phyloP scores from a whole-genome alignment of 2,329 filamentous ascomycete species.

The Ceratocystis variospora region DNA sequence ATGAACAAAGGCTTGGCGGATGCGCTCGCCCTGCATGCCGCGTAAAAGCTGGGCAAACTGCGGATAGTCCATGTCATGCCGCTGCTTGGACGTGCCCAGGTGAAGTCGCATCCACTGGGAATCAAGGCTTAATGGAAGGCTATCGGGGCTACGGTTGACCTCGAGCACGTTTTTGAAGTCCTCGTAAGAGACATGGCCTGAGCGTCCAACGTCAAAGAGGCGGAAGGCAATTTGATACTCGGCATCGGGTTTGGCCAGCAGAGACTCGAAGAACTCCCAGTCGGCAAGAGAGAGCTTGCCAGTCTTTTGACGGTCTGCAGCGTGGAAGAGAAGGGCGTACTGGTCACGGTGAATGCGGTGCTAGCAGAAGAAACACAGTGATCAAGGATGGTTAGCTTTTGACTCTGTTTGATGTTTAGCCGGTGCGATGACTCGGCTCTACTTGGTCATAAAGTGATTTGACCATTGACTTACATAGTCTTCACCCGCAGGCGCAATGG shows the following conservation, averaged over 20 bases:
- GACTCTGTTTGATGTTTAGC: neutral
- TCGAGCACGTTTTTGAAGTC: slow-evolving; percentile 76
- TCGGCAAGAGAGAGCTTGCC: slow-evolving; percentile 69
- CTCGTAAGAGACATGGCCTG: slow-evolving; percentile 77
- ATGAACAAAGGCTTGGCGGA: slow-evolving; percentile 83
- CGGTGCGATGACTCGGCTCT: neutral
- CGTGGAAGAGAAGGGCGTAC: slow-evolving; percentile 81
- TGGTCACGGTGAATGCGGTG: slow-evolving; percentile 97
- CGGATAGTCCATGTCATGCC: slow-evolving; percentile 84
- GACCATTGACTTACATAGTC: slow-evolving; percentile 62
- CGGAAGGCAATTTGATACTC: slow-evolving; percentile 99
- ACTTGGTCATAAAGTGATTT: neutral
- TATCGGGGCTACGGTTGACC: slow-evolving; percentile 70
- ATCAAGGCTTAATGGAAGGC: slow-evolving; percentile 91
- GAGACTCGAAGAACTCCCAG: slow-evolving; percentile 88
- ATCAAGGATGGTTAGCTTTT: neutral
- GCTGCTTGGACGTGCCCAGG: slow-evolving; percentile 72
- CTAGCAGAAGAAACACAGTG: slow-evolving; percentile 33
- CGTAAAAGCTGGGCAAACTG: slow-evolving; percentile 98
- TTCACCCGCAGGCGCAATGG: slow-evolving; percentile 71
- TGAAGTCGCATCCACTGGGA: slow-evolving; percentile 94
- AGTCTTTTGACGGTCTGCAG: slow-evolving; percentile 65
- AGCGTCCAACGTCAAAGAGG: slow-evolving; percentile 77
- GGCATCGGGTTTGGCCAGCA: slow-evolving; percentile 84
- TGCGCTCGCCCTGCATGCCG: slow-evolving; percentile 86